Conservation (phyloP, 2,329 filamentous ascomycete species). For the Alternaria gansuensis region DNA sequence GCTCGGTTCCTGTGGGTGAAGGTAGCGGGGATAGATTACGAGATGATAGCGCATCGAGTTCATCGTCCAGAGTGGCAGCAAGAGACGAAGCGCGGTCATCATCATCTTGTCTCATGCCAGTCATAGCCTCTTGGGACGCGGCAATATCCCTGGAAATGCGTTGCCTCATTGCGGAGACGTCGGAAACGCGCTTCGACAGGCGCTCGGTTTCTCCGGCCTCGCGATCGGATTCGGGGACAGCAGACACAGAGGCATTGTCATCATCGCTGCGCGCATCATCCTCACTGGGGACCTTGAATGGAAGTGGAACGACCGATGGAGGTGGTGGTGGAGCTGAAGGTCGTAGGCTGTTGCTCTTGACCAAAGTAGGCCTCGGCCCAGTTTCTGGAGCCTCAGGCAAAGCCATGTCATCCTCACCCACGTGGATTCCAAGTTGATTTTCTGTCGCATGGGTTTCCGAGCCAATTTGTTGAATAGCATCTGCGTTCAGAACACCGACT, state of each 20-base stretch:
- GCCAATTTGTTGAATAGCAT: constrained; percentile 52
- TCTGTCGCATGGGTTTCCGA: constrained; percentile 40
- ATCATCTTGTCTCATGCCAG: constrained; percentile 47
- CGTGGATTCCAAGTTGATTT: constrained; percentile 11
- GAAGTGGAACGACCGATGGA: constrained; percentile 70
- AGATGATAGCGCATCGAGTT: constrained; percentile 55
- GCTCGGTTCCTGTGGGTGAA: constrained; percentile 37
- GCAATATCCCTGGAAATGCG: constrained; percentile 29
- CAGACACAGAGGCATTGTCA: constrained; percentile 66
- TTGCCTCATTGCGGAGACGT: constrained; percentile 43
- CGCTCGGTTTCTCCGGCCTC: constrained; percentile 32
- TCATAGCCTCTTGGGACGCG: constrained; percentile 51
- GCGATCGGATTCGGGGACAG: constrained; percentile 50
- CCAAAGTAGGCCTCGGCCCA: constrained; percentile 6
- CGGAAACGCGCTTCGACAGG: constrained; percentile 50
- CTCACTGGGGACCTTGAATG: constrained; percentile 67
- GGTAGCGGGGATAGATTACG: constrained; percentile 41
- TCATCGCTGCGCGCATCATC: constrained; percentile 57
- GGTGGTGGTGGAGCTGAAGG: constrained; percentile 53
- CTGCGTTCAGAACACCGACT: constrained; percentile 63
- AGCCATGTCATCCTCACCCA: constrained; percentile 8
- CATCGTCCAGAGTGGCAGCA: constrained; percentile 67
- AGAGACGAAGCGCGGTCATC: constrained; percentile 59
- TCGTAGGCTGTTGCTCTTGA: constrained; percentile 35
- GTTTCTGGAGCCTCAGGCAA: constrained; percentile 17